Evolutionary conservation across 768 basidiomycete genomes (phyloP), one percentile per base, ranked within the genome.

Genomic region (Lepiota brunneoincarnata): DNA sequence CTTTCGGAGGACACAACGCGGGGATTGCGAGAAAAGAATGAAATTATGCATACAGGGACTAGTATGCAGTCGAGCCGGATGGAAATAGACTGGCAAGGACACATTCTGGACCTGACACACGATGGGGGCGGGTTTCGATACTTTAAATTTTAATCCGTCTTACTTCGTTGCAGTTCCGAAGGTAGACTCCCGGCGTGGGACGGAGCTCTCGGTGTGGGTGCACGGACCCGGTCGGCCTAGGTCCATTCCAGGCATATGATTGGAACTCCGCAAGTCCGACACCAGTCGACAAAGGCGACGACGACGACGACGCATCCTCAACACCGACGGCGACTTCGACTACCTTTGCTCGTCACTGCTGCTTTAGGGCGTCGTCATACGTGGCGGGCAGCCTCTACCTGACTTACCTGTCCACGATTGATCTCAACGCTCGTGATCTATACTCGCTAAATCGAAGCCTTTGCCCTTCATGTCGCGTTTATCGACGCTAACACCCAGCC

Each of bases 401-500:
- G n/a, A 23, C 31, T 39, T 6, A 20, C 35, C 17, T n/a, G n/a
- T 28, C 31, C 18, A 34, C 50, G 26, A 18, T 46, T 47, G 36
- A 34, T 39, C 21, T 24, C 44, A 46, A 46, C 44, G 44, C 21
- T 18, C 44, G 5, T 9, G 38, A 55, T 38, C 35, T 20, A 10
- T 9, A 40, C 14, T 41, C 38, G 24, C 35, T 50, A 42, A 48
- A 34, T 15, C 54, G 53, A 45, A 53, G 52, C 49, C 34, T 74
- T 74, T 39, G 73, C 59, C 69, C 39, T 62, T 59, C 49, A 57
- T 66, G 51, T 75, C 75, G 49, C 67, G 69, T 56, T 68, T 67
- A 21, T 71, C 77, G 53, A 72, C 75, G 56, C 68, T 77, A 44
- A 76, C 77, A 34, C 75, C 75, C 18, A 75, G 74, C 59, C 73